Conservation (phyloP, 2,329 filamentous ascomycete genomes). For the Knufia petricola region DNA sequence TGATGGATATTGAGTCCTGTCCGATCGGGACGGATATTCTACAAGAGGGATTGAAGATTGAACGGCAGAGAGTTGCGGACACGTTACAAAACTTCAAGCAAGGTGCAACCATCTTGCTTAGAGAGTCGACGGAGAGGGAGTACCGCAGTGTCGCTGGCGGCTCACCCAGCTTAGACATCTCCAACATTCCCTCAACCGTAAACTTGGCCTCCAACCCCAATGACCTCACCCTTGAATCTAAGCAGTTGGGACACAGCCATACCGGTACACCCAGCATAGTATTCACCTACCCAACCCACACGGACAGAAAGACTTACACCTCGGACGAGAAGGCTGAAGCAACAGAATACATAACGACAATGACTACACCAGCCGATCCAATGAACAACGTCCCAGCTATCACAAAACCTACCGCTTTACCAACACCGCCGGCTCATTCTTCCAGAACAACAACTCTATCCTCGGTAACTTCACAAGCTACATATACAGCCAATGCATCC, state of each 20-base stretch:
- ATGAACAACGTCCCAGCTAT: not conserved
- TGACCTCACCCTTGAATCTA: not conserved
- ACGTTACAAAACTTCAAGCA: constrained; percentile 64
- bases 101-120: constrained; percentile 79
- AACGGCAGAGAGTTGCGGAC: constrained; percentile 63
- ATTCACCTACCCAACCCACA: constrained; percentile 50
- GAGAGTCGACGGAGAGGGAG: constrained; percentile 68
- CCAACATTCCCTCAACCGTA: too few relatives aligned
- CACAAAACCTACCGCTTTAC: constrained; percentile 67
- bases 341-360: constrained; percentile 63
- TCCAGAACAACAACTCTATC: constrained; percentile 99
- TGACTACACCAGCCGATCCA: not conserved
- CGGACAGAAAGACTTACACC: constrained; percentile 78
- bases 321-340: constrained; percentile 74
- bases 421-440: constrained; percentile 89
- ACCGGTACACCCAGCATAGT: constrained; percentile 41
- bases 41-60: constrained; percentile 64
- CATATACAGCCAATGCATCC: constrained; percentile 69
- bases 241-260: constrained; percentile 21
- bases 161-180: too few relatives aligned
- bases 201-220: not conserved
- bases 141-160: too few relatives aligned
- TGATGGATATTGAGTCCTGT: constrained; percentile 93
- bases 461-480: constrained; percentile 77
- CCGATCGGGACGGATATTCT: constrained; percentile 87